Evolutionary conservation across 2,329 filamentous ascomycete genomes (phyloP), one percentile per base, ranked within the genome.

Genomic region (Talaromyces sp.): DNA sequence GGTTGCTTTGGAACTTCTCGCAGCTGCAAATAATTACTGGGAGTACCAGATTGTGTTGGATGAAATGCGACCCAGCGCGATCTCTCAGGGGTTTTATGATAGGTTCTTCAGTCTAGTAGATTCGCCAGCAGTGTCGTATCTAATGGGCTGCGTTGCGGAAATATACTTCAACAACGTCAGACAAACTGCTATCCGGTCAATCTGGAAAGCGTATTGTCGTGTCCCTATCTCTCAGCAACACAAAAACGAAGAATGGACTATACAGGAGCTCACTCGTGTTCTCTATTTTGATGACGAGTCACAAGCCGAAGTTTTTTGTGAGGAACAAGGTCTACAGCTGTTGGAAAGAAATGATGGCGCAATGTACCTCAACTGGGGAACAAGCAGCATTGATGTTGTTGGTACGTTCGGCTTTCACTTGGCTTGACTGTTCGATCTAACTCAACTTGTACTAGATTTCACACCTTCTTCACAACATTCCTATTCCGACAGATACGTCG

Each of bases 101-200:
- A 78, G 79, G 2, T 89, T 89, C 69, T 89, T 87, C 80, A 79
- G 77, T 10, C 70, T 87, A 19, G 74, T 89, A 49, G 78, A 80
- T 62, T 88, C 86, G 0, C 78, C 79, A 3, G 77, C 80, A 37
- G 81, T 86, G 1, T 85, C 87, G 0, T 89, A 88, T 70, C 76
- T 89, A 8, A 86, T 87, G 83, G 86, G 84, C 8, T 89, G 87
- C 73, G 85, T 87, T 27, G 85, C 86, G 1, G 87, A 89, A 69
- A 83, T 87, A 11, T 85, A 85, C 67, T 89, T 89, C 75, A 85
- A 84, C 62, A 77, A 84, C 31, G 77, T 89, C 50, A 84, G 87
- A 11, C 81, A 84, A 60, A 83, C 81, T 27, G 82, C 84, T 6
- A 79, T 89, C 54, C 82, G 84, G 45, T 79, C 81, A 2, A 82